These are phyloP conservation scores for Alternaria angustiovoidea DNA, from an alignment of 2,329 filamentous ascomycete species.

Conservation along the genomic window DNA sequence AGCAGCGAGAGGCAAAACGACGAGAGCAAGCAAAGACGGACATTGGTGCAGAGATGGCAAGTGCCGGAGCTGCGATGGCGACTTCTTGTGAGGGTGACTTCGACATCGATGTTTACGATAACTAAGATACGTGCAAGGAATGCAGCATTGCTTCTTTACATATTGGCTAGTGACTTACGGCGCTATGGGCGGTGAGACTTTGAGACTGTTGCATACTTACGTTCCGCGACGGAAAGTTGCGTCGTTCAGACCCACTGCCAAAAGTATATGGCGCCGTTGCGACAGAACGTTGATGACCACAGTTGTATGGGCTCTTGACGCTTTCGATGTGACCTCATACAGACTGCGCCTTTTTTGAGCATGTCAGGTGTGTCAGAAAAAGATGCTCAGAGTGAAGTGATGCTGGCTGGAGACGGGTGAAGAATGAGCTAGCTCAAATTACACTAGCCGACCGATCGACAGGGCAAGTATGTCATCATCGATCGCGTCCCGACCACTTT, in stretches of 20 bases:
- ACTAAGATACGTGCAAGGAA: not conserved
- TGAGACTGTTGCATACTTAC: not conserved
- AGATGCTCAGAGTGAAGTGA: not conserved
- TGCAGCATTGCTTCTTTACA: not conserved
- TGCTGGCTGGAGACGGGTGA: not conserved
- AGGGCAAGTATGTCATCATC: slow-evolving; percentile 43
- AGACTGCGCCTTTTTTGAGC: not conserved
- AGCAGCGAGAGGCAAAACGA: not conserved
- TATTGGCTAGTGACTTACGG: not conserved
- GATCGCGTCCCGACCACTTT: slow-evolving; percentile 31
- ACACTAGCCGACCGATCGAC: slow-evolving; percentile 34
- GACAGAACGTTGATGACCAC: not conserved
- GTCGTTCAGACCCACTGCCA: not conserved
- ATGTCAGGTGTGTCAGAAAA: not conserved
- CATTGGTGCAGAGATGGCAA: not conserved
- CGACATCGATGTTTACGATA: slow-evolving; percentile 1
- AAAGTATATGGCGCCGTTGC: not conserved
- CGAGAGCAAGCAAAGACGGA: not conserved
- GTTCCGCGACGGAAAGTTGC: not conserved
- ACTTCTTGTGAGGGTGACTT: not conserved
- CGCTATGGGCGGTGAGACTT: not conserved
- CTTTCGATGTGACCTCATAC: not conserved
- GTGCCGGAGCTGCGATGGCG: not conserved
- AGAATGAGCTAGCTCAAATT: not conserved
- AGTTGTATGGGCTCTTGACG: not conserved